Evolutionary conservation across 2,329 filamentous ascomycete species (phyloP).

Genomic region (Conoideocrella luteorostrata): DNA sequence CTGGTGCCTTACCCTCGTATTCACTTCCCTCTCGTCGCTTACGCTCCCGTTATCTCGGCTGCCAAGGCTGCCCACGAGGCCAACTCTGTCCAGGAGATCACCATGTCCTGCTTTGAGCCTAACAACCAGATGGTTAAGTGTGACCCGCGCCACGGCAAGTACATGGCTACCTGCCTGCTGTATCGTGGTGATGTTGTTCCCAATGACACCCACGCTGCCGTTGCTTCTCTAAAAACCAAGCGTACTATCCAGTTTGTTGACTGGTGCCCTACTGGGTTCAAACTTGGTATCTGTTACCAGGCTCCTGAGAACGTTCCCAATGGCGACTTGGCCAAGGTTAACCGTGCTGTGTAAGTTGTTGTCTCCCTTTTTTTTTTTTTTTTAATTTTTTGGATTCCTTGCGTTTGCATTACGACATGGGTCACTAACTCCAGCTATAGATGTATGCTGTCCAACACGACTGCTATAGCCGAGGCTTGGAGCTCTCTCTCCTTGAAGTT

Average conservation of each 20-base stretch:
- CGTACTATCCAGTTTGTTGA: conserved; percentile 98
- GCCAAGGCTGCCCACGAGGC: conserved; percentile 96
- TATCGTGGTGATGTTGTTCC: conserved; percentile 98
- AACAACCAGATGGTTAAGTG: conserved; percentile 99
- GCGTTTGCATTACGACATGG: too few species aligned
- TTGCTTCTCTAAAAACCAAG: conserved; percentile 98
- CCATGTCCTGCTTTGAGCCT: conserved; percentile 98
- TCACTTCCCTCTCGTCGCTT: conserved; percentile 97
- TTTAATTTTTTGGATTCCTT: too few species aligned
- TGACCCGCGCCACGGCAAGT: conserved; percentile 97
- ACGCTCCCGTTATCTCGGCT: conserved; percentile 88
- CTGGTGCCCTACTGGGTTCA: conserved; percentile 99
- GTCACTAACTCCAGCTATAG: conserved; percentile 35
- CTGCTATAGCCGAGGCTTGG: conserved; percentile 97
- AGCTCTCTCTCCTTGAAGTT: conserved; percentile 95
- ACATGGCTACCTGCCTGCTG: conserved; percentile 97
- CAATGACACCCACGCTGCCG: conserved; percentile 87
- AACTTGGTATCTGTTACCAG: conserved; percentile 99
- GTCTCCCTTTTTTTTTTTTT: not conserved
- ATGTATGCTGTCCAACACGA: conserved; percentile 99
- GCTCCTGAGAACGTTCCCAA: conserved; percentile 92
- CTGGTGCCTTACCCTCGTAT: conserved; percentile 97
- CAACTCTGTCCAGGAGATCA: conserved; percentile 97
- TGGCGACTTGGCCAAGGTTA: conserved; percentile 94
- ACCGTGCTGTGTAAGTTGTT: conserved; percentile 84